phyloP scores from a whole-genome alignment of 139 green algal genomes.

The Gonium pectorale region DNA sequence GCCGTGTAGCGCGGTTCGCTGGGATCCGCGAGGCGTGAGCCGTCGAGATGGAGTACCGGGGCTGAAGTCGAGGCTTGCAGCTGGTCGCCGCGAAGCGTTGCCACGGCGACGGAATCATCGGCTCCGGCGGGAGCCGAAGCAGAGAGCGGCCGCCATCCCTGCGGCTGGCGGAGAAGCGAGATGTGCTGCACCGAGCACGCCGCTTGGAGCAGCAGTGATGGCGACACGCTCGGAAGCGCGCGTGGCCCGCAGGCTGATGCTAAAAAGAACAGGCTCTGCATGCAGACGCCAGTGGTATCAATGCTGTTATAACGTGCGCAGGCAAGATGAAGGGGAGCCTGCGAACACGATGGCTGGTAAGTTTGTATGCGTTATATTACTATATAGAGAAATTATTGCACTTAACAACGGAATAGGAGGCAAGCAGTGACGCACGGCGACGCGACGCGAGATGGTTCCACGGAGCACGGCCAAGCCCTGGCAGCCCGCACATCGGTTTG shows the following conservation, averaged over 20 bases:
- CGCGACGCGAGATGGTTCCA: too few relatives aligned
- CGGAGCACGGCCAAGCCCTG: too few relatives aligned
- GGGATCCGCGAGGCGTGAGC: constrained; percentile 13
- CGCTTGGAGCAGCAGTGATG: background rate
- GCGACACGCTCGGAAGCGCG: background rate
- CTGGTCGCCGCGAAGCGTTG: background rate
- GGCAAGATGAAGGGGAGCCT: too few relatives aligned
- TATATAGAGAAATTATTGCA: too few relatives aligned
- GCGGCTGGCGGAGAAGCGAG: background rate
- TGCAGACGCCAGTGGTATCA: background rate
- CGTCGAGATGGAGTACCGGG: background rate
- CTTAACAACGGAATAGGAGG: too few relatives aligned
- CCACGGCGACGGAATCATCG: background rate
- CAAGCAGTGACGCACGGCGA: too few relatives aligned
- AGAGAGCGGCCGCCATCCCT: background rate
- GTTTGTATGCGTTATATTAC: too few relatives aligned
- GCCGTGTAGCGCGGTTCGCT: constrained; percentile 32
- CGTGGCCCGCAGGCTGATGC: background rate
- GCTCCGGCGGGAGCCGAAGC: background rate
- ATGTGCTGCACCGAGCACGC: background rate
- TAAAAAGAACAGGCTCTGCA: background rate
- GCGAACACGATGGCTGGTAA: too few relatives aligned
- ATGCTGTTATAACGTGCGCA: too few relatives aligned
- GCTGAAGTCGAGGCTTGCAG: background rate
- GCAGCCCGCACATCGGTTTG: too few relatives aligned